Evolutionary conservation across 2,329 filamentous ascomycete species (phyloP), one percentile per base, ranked within the genome.

Genomic region (Cryphonectria radicalis): DNA sequence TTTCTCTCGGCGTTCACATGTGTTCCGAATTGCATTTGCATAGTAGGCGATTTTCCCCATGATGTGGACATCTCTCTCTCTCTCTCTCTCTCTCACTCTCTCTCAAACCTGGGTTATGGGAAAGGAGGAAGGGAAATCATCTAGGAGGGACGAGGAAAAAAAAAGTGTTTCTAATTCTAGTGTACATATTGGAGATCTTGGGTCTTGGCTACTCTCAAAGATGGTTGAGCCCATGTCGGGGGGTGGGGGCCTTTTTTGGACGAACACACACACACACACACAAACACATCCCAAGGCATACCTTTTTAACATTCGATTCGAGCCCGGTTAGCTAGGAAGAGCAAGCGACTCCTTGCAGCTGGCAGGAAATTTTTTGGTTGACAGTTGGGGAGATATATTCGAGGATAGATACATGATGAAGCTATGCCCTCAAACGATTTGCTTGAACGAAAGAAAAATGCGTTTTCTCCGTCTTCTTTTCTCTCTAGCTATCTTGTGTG

Each of bases 151-250:
- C n/a, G 32, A 19, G 8, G 13, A 10, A 6, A 19, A 17, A 11
- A 63, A 50, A 68, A 37, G 42, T 72, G 37, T 17, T 71, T 59
- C 55, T 32, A 32, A 46, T 64, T 64, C 62, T 25, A 50, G 32
- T 62, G 66, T 68, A 68, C 28, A 68, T 68, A 68, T 68, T 68
- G 57, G 63, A 57, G 63, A 40, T 72, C 63, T 59, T 25, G 66
- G 66, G 53, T 25, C 22, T 43, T 7, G 55, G 28, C 57, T 22
- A 32, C 28, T 53, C 8, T 22, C 35, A 22, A 22, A 59, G 55
- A 50, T 25, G 46, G 42, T 35, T 13, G 53, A 35, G 57, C 62
- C 62, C 62, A 11, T 40, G n/a, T 64, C 62, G 62, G 37, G 32
- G 28, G n/a, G n/a, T n/a, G n/a, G n/a, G n/a, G n/a, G n/a, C n/a